Evolutionary conservation across 345 rosid genomes (phyloP), one percentile per base, ranked within the genome.

Genomic region (Eucalyptus cladocalyx): DNA sequence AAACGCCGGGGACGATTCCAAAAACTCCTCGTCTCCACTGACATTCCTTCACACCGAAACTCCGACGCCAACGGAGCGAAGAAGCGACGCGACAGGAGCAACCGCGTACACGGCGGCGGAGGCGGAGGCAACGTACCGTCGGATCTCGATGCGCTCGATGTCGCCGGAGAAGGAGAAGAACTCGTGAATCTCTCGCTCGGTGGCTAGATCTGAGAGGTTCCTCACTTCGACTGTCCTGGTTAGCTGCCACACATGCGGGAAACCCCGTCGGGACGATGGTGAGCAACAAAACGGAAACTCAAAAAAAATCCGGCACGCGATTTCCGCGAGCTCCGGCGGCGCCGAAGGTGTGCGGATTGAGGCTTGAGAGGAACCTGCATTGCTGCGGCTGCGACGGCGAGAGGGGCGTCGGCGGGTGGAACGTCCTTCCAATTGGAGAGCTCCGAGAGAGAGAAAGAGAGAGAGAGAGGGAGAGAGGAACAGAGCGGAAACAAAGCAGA

Each of bases 101-200:
- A 21, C 47, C 28, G 28, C 83, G 12, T 47, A 24, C 45, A 47
- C 16, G 8, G 45, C 26, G 45, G 81, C 81, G 45, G 51, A 15
- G 26, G 58, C 30, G 62, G 62, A 56, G 62, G 50, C 26, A 86
- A 85, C 91, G 56, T 89, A 98, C 99, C 95, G 90, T 17, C 26
- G 92, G 89, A 97, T 93, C 91, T 94, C 91, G 88, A 97, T 92
- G 90, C 91, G 96, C 43, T 98, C 97, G 87, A 98, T 95, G 89
- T 94, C 98, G 43, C 99, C 99, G 53, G 99, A 95, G 91, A 96
- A 97, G 62, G 99, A 98, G 95, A 98, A 98, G 92, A 98, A 98
- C 95, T 98, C 99, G 89, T 95, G 96, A 96, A 97, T 94, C 96
- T 98, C 99, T n/a, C 98, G 94, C 95, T 96, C 98, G 30, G 92